Evolutionary conservation across 1,139 yeast genomes (phyloP), one percentile per base, ranked within the genome.

Genomic region (Yamadazyma friedrichii): DNA sequence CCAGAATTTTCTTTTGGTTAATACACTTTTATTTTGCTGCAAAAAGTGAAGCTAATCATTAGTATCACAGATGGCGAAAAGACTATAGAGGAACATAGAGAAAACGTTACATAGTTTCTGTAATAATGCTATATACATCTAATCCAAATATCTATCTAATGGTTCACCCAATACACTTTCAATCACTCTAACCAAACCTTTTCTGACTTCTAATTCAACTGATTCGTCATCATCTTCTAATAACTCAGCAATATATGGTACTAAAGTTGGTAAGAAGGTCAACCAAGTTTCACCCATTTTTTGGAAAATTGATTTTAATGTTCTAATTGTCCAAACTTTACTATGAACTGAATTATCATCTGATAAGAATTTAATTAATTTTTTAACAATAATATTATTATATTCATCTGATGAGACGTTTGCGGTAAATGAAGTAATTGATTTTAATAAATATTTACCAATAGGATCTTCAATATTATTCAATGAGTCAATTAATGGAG

Each of bases 221-320:
- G 78, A 80, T 62, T 94, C 98, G 49, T 91, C 95, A 47, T 93
- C 98, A 60, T 91, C 98, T 60, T 93, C 98, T 48, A 93, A 74
- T 46, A 94, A 70, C 64, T 93, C 99, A 5, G 98, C 97, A 61
- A 93, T 88, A 49, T 88, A 78, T 33, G 99, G 99, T 47, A 94
- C 95, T 54, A 93, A 76, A 56, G 93, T 96, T 20, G 98, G 98
- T 57, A 93, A 75, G 70, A 87, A 76, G 30, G 84, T 70, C 49
- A 93, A 77, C 98, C 98, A 93, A 61, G 84, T 89, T 56, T 93
- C 98, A 40, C 98, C 98, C 59, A 89, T 83, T 70, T 87, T 87
- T 51, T 87, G 87, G 76, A 89, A 93, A 32, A 93, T 80, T 20
- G 81, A 74, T 64, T 88, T 88, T 63, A 91, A 76, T 2, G 88